Evolutionary conservation across 441 rosid species (phyloP).

Genomic region (Syzygium syzygioides): DNA sequence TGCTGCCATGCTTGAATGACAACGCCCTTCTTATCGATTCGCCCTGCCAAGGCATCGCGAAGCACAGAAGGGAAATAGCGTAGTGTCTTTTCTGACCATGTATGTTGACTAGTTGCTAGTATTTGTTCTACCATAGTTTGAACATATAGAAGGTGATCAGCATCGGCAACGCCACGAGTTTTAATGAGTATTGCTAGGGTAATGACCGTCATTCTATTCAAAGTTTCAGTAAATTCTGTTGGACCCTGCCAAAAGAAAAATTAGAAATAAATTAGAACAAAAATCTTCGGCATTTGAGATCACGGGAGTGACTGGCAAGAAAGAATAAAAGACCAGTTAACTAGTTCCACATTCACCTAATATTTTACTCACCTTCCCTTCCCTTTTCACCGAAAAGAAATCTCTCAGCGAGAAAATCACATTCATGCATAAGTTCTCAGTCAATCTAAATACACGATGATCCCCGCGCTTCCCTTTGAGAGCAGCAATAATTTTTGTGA

Average conservation of each 20-base stretch:
- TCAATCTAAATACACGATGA: slow-evolving; percentile 89
- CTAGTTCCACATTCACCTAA: neutral
- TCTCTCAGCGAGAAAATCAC: slow-evolving; percentile 89
- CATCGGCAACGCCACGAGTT: slow-evolving; percentile 98
- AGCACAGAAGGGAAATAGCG: slow-evolving; percentile 82
- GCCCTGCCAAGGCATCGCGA: slow-evolving; percentile 57
- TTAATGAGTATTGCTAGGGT: slow-evolving; percentile 93
- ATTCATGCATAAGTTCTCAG: slow-evolving; percentile 95
- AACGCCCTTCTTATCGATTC: slow-evolving; percentile 65
- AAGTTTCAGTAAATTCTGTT: slow-evolving; percentile 94
- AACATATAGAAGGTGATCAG: slow-evolving; percentile 86
- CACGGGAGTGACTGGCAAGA: neutral
- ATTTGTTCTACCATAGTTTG: slow-evolving; percentile 92
- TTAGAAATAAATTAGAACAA: neutral
- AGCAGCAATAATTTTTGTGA: slow-evolving; percentile 86
- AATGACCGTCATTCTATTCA: slow-evolving; percentile 78
- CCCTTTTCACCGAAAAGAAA: slow-evolving; percentile 84
- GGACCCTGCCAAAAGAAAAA: slow-evolving; percentile 65
- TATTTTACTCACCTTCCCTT: slow-evolving; percentile 62
- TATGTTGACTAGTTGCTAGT: slow-evolving; percentile 84
- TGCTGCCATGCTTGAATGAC: slow-evolving; percentile 90
- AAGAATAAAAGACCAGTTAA: slow-evolving; percentile 6
- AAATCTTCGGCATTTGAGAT: neutral
- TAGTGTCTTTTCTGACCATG: slow-evolving; percentile 95
- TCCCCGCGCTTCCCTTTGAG: slow-evolving; percentile 93